These are phyloP conservation scores for Scedosporium dehoogii DNA, from an alignment of 2,329 filamentous ascomycete genomes.

Conservation along the genomic window DNA sequence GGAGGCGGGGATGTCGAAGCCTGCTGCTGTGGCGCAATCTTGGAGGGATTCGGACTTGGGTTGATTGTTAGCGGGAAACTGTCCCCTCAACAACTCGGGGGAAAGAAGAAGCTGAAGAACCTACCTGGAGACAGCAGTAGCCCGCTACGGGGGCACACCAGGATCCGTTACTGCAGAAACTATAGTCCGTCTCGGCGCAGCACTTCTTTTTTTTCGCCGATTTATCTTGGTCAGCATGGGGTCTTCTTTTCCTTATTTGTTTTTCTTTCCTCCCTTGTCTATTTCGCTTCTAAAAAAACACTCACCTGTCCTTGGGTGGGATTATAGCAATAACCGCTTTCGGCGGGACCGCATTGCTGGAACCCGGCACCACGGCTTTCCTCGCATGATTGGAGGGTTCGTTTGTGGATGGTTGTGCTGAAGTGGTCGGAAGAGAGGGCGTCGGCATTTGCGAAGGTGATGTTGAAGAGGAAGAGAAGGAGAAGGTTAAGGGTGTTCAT, in stretches of 20 bases:
- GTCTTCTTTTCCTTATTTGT: background rate
- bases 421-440: background rate
- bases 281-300: background rate
- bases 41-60: slow-evolving; percentile 1
- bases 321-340: slow-evolving; percentile 4
- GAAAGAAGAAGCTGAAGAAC: background rate
- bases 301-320: slow-evolving; percentile 3
- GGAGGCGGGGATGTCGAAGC: background rate
- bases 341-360: slow-evolving; percentile 3
- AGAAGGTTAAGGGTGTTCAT: background rate
- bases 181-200: slow-evolving; percentile 1
- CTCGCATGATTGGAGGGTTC: slow-evolving; percentile 1
- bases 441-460: background rate
- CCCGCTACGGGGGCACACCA: slow-evolving; percentile 5
- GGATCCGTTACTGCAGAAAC: background rate
- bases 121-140: slow-evolving; percentile 3
- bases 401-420: background rate
- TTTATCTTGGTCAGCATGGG: background rate
- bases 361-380: background rate
- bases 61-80: background rate
- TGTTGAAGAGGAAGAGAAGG: background rate
- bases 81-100: too few species aligned
- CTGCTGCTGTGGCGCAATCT: background rate
- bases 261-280: background rate
- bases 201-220: background rate